Conservation (phyloP, 2,329 filamentous ascomycete genomes). For the Alternaria postmessia region DNA sequence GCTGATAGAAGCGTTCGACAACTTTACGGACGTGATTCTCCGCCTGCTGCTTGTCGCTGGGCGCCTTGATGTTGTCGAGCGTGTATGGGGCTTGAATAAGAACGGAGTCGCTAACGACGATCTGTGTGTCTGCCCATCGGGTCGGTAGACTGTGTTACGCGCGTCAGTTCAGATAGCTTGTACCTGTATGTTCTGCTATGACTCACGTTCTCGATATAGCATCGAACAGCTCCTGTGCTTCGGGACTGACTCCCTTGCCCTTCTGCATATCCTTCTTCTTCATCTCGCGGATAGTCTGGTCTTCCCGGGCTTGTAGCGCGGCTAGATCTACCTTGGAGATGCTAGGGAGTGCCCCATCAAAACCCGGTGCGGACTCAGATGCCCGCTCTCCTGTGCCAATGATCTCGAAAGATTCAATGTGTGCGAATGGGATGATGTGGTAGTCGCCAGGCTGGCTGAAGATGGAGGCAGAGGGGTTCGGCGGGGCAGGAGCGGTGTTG, state of each 20-base stretch:
- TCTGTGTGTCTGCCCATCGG: conserved; percentile 66
- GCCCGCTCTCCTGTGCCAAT: conserved; percentile 51
- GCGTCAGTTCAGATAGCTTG: conserved; percentile 12
- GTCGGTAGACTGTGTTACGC: conserved; percentile 56
- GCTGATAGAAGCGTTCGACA: conserved; percentile 55
- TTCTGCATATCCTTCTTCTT: conserved; percentile 66
- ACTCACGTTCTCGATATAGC: conserved; percentile 65
- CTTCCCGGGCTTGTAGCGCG: conserved; percentile 63
- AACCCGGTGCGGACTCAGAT: conserved; percentile 50
- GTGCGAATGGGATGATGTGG: conserved; percentile 67
- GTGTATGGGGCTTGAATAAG: conserved; percentile 67
- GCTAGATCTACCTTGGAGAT: conserved; percentile 63
- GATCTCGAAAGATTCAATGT: conserved; percentile 66
- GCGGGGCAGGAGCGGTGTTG: conserved; percentile 60
- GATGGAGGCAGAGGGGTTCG: conserved; percentile 52
- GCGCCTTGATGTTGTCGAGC: conserved; percentile 61
- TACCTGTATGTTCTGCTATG: neutral
- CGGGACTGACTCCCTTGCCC: conserved; percentile 67
- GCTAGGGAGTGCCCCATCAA: conserved; percentile 54
- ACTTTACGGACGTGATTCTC: conserved; percentile 56
- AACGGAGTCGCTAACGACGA: conserved; percentile 68
- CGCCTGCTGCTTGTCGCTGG: conserved; percentile 53
- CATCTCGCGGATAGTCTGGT: conserved; percentile 63
- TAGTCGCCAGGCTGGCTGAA: conserved; percentile 61
- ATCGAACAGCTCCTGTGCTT: conserved; percentile 71